phyloP scores from a whole-genome alignment of 306 rosid genomes.

The Pterocarpus santalinus region DNA sequence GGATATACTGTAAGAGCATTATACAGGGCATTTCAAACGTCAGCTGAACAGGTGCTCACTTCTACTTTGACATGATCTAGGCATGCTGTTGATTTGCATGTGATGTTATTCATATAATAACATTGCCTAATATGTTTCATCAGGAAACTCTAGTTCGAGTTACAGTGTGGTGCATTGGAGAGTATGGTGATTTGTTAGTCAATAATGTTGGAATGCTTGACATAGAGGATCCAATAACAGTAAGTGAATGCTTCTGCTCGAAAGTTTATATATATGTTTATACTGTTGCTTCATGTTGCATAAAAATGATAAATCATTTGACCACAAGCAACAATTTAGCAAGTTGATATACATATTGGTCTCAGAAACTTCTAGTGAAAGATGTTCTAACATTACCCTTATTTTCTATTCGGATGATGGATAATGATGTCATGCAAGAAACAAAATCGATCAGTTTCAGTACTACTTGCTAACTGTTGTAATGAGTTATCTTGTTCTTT shows the following conservation, averaged over 20 bases:
- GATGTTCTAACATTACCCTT: constrained; percentile 25
- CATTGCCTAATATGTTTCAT: constrained; percentile 45
- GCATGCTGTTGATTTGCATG: constrained; percentile 33
- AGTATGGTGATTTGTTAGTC: constrained; percentile 91
- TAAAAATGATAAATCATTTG: constrained; percentile 36
- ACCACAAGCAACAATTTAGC: constrained; percentile 21
- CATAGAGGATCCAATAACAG: constrained; percentile 88
- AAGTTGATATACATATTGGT: constrained; percentile 31
- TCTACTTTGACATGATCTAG: constrained; percentile 45
- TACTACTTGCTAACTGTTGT: constrained; percentile 21
- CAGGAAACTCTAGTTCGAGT: constrained; percentile 98
- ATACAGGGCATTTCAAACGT: constrained; percentile 82
- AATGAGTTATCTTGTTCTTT: constrained; percentile 19
- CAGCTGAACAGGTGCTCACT: constrained; percentile 81
- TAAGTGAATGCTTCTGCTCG: constrained; percentile 55
- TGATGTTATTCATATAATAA: constrained; percentile 26
- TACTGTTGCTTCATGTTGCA: constrained; percentile 46
- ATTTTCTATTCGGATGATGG: constrained; percentile 24
- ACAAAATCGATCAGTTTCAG: constrained; percentile 26
- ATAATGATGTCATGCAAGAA: constrained; percentile 8
- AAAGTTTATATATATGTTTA: constrained; percentile 33
- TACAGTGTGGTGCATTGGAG: constrained; percentile 99
- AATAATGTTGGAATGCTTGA: constrained; percentile 87
- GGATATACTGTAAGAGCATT: constrained; percentile 91
- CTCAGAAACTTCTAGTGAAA: constrained; percentile 17